Percentiles rank a stretch among this genome's conserved stretches.
Conservation (phyloP, 768 basidiomycete species). For the Crassisporium funariophilum region DNA sequence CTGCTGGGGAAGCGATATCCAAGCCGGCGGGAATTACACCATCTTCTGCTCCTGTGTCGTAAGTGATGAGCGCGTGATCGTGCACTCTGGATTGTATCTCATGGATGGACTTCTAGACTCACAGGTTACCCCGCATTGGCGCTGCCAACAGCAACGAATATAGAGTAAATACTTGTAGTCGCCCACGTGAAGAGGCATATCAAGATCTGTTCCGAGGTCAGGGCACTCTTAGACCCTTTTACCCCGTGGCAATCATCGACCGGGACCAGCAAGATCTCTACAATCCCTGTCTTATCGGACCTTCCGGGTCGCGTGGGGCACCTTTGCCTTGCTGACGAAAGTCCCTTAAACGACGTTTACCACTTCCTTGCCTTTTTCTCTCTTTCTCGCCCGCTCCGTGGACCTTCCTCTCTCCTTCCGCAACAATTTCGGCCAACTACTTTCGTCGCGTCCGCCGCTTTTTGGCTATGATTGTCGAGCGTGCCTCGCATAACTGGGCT, state of each 20-base stretch:
- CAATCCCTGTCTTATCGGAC: conserved; percentile 9
- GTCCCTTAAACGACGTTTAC: too few species aligned
- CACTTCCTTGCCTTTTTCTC: conserved; percentile 7
- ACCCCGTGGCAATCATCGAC: neutral
- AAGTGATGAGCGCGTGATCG: too few species aligned
- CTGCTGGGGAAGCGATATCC: too few species aligned
- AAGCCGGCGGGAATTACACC: too few species aligned
- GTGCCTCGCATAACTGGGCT: conserved; percentile 43
- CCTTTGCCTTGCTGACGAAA: too few species aligned
- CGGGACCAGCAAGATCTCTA: too few species aligned
- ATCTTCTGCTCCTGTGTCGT: too few species aligned
- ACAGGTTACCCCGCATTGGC: too few species aligned
- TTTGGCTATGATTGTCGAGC: conserved; percentile 41
- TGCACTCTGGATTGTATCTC: too few species aligned
- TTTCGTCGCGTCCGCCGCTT: conserved; percentile 20
- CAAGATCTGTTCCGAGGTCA: neutral
- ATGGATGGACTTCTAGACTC: too few species aligned
- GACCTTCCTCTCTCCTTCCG: conserved; percentile 2
- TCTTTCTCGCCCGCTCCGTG: conserved; percentile 5
- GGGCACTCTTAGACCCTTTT: neutral
- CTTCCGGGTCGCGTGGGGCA: conserved; percentile 11
- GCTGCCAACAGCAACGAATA: too few species aligned
- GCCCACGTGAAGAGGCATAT: neutral
- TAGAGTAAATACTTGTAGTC: too few species aligned
- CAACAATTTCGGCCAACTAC: conserved; percentile 15